Conservation (phyloP, 2,329 filamentous ascomycete species). For the Xylariaceae sp. region DNA sequence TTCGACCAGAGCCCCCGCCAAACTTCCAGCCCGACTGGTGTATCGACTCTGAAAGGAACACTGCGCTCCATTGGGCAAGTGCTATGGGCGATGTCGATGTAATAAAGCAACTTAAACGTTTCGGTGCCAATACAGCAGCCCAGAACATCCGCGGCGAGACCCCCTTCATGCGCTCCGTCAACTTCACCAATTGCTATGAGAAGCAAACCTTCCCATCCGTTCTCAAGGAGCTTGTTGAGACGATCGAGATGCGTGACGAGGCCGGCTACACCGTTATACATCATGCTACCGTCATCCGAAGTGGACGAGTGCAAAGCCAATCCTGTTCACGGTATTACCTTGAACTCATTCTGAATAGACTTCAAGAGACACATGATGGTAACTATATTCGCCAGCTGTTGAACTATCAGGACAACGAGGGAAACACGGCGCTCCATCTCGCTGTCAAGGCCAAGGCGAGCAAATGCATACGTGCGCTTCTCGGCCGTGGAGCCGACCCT, state of each 20-base stretch:
- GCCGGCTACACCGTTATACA: conserved; percentile 87
- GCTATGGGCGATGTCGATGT: conserved; percentile 96
- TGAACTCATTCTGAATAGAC: conserved; percentile 82
- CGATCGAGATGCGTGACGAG: conserved; percentile 74
- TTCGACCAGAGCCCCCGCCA: conserved; percentile 71
- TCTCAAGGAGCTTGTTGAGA: conserved; percentile 77
- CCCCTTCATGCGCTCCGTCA: conserved; percentile 86
- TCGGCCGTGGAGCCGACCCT: conserved; percentile 76
- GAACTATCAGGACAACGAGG: conserved; percentile 77
- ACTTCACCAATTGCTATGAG: conserved; percentile 96
- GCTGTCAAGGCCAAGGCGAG: conserved; percentile 79
- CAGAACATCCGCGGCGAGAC: conserved; percentile 77
- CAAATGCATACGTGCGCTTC: conserved; percentile 77
- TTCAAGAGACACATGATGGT: conserved; percentile 72
- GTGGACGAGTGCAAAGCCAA: conserved; percentile 75
- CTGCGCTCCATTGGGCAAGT: conserved; percentile 92
- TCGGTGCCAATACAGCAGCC: conserved; percentile 69
- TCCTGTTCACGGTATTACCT: conserved; percentile 90
- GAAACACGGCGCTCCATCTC: conserved; percentile 78
- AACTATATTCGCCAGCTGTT: conserved; percentile 74
- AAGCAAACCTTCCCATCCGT: conserved; percentile 85
- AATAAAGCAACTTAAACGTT: conserved; percentile 78
- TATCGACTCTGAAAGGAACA: conserved; percentile 92
- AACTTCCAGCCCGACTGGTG: conserved; percentile 85
- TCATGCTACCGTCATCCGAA: conserved; percentile 85